These are phyloP conservation scores for Microbotryum scabiosae DNA, from an alignment of 1,284 basidiomycete species.

Conservation along the genomic window DNA sequence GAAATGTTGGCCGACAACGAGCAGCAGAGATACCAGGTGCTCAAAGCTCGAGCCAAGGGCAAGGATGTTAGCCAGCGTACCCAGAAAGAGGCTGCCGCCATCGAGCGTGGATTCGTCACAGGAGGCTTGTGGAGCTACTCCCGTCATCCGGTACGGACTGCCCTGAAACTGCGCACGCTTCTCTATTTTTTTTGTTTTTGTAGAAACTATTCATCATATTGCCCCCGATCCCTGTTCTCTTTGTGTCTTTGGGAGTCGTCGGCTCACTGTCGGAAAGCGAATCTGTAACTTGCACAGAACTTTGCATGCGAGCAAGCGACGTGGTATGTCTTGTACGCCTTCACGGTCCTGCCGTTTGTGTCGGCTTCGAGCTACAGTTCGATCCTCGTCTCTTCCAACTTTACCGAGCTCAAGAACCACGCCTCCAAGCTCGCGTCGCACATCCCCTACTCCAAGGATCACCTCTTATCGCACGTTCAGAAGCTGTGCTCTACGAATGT, in stretches of 20 bases:
- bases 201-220: too few relatives aligned
- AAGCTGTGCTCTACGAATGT: not conserved
- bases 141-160: conserved; percentile 64
- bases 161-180: not conserved
- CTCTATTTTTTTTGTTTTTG: too few relatives aligned
- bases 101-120: conserved; percentile 72
- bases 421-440: not conserved
- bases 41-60: conserved; percentile 35
- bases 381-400: not conserved
- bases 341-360: conserved; percentile 32
- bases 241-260: not conserved
- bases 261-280: not conserved
- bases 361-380: conserved; percentile 9
- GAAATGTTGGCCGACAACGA: conserved; percentile 86
- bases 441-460: not conserved
- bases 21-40: conserved; percentile 63
- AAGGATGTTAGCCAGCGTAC: conserved; percentile 44
- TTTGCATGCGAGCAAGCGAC: conserved; percentile 35
- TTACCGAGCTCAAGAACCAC: not conserved
- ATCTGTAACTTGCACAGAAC: conserved; percentile 21
- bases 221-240: too few relatives aligned
- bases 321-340: conserved; percentile 34
- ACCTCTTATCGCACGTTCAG: not conserved
- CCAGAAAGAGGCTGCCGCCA: conserved; percentile 54
- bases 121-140: conserved; percentile 75